A percentile compares a stretch with the other conserved stretches of the same genome.
Conservation (phyloP, 257 asterid species). For the Lavandula angustifolia region DNA sequence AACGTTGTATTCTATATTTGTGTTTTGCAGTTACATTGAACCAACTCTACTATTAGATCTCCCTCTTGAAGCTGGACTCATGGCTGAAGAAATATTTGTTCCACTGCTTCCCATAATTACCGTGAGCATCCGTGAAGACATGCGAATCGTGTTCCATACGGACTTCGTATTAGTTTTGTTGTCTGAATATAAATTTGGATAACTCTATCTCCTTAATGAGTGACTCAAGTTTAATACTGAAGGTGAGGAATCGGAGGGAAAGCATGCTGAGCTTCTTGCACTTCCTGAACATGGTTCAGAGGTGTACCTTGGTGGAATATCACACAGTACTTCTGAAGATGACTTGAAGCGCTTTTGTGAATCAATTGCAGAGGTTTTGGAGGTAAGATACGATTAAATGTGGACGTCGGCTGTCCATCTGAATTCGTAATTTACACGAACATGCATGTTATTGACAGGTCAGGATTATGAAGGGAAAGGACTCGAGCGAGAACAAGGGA, state of each 20-base stretch:
- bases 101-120: constrained; percentile 81
- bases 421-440: constrained; percentile 20
- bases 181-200: no score
- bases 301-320: constrained; percentile 86
- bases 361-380: constrained; percentile 80
- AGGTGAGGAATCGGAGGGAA: constrained; percentile 48
- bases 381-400: constrained; percentile 50
- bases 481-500: constrained; percentile 80
- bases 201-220: no score
- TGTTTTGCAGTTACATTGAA: constrained; percentile 55
- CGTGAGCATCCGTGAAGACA: constrained; percentile 54
- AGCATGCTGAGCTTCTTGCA: constrained; percentile 82
- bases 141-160: no score
- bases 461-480: constrained; percentile 94
- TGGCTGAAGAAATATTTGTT: constrained; percentile 82
- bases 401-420: constrained; percentile 8
- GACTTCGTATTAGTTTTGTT: no score
- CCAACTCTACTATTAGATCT: constrained; percentile 80
- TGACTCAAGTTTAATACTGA: no score
- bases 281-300: constrained; percentile 97
- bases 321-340: constrained; percentile 66
- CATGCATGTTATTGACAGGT: constrained; percentile 55
- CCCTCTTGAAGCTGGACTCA: constrained; percentile 60
- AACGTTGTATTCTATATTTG: no score
- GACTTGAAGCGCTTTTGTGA: constrained; percentile 75